Conservation (phyloP, 129 eudicot genomes). For the Centrapalus pauciflorus region DNA sequence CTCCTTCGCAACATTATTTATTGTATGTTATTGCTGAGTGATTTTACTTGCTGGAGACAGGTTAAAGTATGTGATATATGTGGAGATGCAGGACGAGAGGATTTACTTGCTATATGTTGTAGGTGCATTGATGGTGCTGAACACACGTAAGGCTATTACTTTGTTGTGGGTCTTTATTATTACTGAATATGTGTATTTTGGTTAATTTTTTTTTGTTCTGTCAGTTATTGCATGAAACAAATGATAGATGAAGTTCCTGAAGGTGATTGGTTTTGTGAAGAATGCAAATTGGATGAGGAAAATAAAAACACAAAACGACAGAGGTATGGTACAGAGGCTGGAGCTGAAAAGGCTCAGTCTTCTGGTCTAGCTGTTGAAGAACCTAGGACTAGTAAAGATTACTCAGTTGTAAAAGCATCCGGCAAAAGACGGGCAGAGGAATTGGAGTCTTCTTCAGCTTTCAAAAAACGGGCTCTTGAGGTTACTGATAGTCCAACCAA, state of each 20-base stretch:
- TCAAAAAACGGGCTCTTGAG: constrained; percentile 60
- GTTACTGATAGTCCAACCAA: constrained; percentile 36
- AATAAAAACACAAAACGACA: constrained; percentile 30
- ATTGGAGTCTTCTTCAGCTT: constrained; percentile 51
- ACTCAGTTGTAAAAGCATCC: constrained; percentile 21
- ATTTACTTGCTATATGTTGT: constrained; percentile 67
- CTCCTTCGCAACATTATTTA: not conserved
- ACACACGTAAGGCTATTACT: constrained; percentile 59
- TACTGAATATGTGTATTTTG: not conserved
- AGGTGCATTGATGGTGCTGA: constrained; percentile 78
- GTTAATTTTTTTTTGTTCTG: not conserved
- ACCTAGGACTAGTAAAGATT: constrained; percentile 25
- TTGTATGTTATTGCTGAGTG: not conserved
- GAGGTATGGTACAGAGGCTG: constrained; percentile 28
- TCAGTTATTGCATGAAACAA: constrained; percentile 85
- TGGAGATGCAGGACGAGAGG: constrained; percentile 79
- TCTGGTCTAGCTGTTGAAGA: constrained; percentile 37
- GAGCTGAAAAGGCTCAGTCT: constrained; percentile 38
- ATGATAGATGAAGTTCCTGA: constrained; percentile 65
- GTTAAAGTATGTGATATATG: constrained; percentile 79
- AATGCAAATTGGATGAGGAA: constrained; percentile 50
- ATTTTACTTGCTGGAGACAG: constrained; percentile 31
- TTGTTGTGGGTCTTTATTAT: not conserved
- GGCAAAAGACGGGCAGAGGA: constrained; percentile 65
- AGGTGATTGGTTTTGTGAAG: constrained; percentile 98